A percentile compares a stretch with the other conserved stretches of the same genome.
Evolutionary conservation across 768 basidiomycete genomes (phyloP).

Genomic region (Mycena indigotica): DNA sequence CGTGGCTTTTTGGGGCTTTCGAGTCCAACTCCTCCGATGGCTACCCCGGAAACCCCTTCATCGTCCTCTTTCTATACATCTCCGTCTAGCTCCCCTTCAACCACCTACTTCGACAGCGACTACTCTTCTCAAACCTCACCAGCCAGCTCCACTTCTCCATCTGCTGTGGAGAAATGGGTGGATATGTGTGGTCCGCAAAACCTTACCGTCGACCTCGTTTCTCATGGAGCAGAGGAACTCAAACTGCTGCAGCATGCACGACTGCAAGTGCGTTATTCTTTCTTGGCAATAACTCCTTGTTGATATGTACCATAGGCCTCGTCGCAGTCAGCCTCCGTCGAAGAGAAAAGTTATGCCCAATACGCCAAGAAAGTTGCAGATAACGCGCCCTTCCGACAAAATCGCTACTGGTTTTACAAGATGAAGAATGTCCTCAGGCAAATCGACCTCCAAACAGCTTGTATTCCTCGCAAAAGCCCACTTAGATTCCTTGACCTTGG

Average conservation of each 20-base stretch:
- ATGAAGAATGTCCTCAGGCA: conserved; percentile 28
- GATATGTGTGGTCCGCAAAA: conserved; percentile 12
- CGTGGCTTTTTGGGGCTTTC: not conserved
- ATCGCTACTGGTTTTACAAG: conserved; percentile 24
- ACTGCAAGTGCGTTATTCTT: conserved; percentile 4
- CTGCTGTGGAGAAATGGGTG: conserved; percentile 18
- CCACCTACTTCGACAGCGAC: conserved; percentile 9
- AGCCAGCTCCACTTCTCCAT: conserved; percentile 20
- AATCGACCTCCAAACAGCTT: conserved; percentile 22
- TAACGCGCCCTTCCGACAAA: conserved; percentile 19
- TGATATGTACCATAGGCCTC: not conserved
- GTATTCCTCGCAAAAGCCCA: conserved; percentile 11
- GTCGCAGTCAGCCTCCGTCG: conserved; percentile 6
- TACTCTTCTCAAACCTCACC: conserved; percentile 18
- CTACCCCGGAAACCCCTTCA: conserved; percentile 19
- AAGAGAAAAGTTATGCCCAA: conserved; percentile 11
- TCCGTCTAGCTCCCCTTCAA: conserved; percentile 18
- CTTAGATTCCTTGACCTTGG: conserved; percentile 31
- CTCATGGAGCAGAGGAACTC: conserved; percentile 19
- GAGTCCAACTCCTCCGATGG: conserved; percentile 13
- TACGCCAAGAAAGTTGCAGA: conserved; percentile 20
- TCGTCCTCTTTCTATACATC: conserved; percentile 12
- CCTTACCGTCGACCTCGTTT: conserved; percentile 20
- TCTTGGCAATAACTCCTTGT: not conserved
- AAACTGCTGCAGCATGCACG: conserved; percentile 10